Conservation (phyloP, 768 basidiomycete genomes). For the Serendipita sp. region DNA sequence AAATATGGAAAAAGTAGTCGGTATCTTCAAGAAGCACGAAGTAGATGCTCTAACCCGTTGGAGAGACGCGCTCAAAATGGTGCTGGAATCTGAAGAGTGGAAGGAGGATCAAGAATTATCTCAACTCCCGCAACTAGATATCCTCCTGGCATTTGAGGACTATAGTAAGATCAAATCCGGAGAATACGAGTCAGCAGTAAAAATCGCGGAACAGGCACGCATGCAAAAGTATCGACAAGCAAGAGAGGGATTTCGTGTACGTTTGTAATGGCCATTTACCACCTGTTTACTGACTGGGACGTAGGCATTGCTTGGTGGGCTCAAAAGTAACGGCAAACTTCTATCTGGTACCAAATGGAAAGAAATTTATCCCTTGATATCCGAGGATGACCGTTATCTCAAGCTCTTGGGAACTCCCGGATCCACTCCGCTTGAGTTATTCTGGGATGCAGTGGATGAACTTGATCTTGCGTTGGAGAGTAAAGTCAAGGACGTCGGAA, state of each 20-base stretch:
- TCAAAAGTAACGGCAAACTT: conserved; percentile 51
- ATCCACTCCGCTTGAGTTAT: conserved; percentile 87
- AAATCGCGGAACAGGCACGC: conserved; percentile 66
- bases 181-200: conserved; percentile 78
- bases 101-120: conserved; percentile 57
- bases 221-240: conserved; percentile 75
- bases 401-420: conserved; percentile 83
- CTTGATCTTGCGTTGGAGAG: conserved; percentile 74
- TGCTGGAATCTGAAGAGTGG: conserved; percentile 69
- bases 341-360: conserved; percentile 85
- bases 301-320: conserved; percentile 53
- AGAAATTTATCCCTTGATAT: conserved; percentile 61
- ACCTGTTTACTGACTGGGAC: not conserved
- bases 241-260: conserved; percentile 76
- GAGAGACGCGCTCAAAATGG: conserved; percentile 64
- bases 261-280: conserved; percentile 7
- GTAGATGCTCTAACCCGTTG: conserved; percentile 91
- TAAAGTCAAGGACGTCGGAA: conserved; percentile 26
- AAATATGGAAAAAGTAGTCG: conserved; percentile 67
- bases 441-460: conserved; percentile 84
- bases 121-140: conserved; percentile 76
- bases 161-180: conserved; percentile 79
- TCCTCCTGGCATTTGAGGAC: conserved; percentile 86
- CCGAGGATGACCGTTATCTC: conserved; percentile 67
- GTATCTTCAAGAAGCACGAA: conserved; percentile 69